These are phyloP conservation scores for Chlorella sorokiniana DNA, from an alignment of 139 green algal species.

Conservation along the genomic window DNA sequence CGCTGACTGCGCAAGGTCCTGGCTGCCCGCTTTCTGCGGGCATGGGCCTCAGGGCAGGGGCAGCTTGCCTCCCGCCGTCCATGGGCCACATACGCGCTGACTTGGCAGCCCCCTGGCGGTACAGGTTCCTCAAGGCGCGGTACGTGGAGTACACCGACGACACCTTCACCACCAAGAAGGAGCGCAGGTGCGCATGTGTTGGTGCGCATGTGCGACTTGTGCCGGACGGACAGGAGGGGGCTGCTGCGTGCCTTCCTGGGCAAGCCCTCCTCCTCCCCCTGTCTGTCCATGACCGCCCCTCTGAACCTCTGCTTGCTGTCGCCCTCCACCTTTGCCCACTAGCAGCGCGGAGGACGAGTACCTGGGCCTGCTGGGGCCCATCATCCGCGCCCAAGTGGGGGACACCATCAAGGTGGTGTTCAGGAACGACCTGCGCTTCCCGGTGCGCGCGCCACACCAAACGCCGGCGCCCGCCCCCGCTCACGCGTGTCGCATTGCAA, in stretches of 20 bases:
- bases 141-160: slow-evolving; percentile 77
- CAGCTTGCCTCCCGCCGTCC: too few species aligned
- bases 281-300: too few species aligned
- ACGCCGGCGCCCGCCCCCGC: too few species aligned
- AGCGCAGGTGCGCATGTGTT: neutral
- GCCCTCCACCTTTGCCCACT: neutral
- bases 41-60: too few species aligned
- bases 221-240: neutral
- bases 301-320: too few species aligned
- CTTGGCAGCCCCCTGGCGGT: neutral
- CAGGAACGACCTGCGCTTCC: slow-evolving; percentile 37
- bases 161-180: slow-evolving; percentile 58
- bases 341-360: slow-evolving; percentile 49
- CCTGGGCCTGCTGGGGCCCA: slow-evolving; percentile 70
- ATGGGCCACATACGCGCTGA: too few species aligned
- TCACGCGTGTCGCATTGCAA: too few species aligned
- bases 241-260: neutral
- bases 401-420: slow-evolving; percentile 64
- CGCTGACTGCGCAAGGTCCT: too few species aligned
- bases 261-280: neutral
- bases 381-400: slow-evolving; percentile 62
- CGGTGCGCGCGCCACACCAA: neutral
- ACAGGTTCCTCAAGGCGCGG: slow-evolving; percentile 56
- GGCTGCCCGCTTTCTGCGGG: too few species aligned
- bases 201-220: neutral